Evolutionary conservation across 2,329 filamentous ascomycete species (phyloP), one percentile per base, ranked within the genome.

Genomic region (Claviceps pusilla): DNA sequence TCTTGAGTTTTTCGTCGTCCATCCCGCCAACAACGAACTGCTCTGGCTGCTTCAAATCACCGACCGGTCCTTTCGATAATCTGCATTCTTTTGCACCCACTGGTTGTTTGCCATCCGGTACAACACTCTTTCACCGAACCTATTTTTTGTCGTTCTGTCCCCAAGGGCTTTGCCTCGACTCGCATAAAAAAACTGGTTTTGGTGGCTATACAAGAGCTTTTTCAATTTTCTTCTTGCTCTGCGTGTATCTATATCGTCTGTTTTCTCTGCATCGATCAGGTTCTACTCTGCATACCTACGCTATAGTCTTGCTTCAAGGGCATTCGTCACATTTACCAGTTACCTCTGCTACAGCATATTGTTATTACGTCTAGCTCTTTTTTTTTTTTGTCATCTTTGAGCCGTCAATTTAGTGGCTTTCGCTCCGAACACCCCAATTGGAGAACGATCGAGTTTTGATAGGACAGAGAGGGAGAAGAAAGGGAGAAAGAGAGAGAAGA

Each of bases 11-110:
- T 14, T 28, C 29, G 10, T 35, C 31, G 14, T 16, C 11, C 45
- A 14, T 16, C 24, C 28, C n/a, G 11, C 39, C 14, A 41, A 41
- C 39, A 41, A 41, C 35, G 14, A 45, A 35, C 12, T 41, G 9
- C 35, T 37, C 43, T 57, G 52, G 49, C 48, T 58, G 49, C 47
- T 59, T 57, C 52, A 48, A 50, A 55, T 48, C 54, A 48, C 53
- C 51, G 56, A 41, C 59, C 51, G 41, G 39, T 37, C 24, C 33
- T 33, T 57, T 55, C 56, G 56, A 58, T 37, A 45, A 33, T 31
- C 46, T 19, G 43, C 46, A 49, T 37, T 46, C 46, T 33, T n/a
- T 41, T 12, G 11, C 12, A 12, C 11, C 14, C 45, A 55, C 42
- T 16, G 42, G 33, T 42, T 47, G 47, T 48, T 47, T 52, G 55